phyloP scores from a whole-genome alignment of 2,329 filamentous ascomycete species.

The Purpureocillium lavendulum region DNA sequence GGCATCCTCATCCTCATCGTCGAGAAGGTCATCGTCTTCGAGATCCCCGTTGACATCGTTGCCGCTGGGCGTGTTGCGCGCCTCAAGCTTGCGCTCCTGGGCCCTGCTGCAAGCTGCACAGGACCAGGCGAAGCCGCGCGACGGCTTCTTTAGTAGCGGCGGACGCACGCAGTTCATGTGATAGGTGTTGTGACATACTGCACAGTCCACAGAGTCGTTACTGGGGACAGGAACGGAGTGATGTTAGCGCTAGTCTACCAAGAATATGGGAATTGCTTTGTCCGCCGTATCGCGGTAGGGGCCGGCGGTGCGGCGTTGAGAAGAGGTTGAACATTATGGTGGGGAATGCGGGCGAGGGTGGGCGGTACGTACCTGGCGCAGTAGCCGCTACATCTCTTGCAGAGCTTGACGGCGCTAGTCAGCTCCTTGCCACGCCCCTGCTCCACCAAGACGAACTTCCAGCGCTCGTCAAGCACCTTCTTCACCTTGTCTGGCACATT shows the following conservation, averaged over 20 bases:
- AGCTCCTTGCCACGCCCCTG: conserved; percentile 89
- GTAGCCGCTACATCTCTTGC: conserved; percentile 85
- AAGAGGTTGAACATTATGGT: not conserved
- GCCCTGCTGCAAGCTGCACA: conserved; percentile 92
- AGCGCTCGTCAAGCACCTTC: conserved; percentile 88
- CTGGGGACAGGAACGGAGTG: conserved; percentile 31
- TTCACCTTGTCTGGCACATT: conserved; percentile 95
- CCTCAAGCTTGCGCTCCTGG: conserved; percentile 89
- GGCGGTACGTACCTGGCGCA: conserved; percentile 66
- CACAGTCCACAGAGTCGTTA: conserved; percentile 93
- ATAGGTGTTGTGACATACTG: conserved; percentile 89
- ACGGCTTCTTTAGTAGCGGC: conserved; percentile 88
- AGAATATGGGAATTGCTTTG: not conserved
- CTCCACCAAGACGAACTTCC: conserved; percentile 94
- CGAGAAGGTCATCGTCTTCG: conserved; percentile 55
- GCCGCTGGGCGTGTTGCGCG: conserved; percentile 72
- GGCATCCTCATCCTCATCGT: conserved; percentile 65
- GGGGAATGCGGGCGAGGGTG: conserved; percentile 5
- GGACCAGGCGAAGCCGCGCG: conserved; percentile 95
- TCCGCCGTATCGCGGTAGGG: too few species aligned
- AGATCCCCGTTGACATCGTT: conserved; percentile 58
- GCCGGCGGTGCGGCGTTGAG: not conserved
- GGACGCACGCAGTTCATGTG: conserved; percentile 98
- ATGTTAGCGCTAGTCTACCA: conserved; percentile 9
- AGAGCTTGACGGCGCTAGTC: conserved; percentile 90